These are phyloP conservation scores for Yamadazyma phyllophila DNA, from an alignment of 805 yeast genomes.

Conservation along the genomic window DNA sequence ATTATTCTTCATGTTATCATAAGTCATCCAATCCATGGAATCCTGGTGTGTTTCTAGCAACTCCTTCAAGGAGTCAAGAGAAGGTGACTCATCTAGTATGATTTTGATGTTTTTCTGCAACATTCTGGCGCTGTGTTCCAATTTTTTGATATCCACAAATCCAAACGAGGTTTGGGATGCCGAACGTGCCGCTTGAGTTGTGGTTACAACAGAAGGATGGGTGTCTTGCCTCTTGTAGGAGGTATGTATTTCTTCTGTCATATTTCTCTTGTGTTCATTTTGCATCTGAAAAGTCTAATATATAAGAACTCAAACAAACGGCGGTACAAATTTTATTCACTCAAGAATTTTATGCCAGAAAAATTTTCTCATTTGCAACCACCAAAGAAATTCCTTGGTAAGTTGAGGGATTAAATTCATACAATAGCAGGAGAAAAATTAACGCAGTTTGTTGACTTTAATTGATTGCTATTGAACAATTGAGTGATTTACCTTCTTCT, in stretches of 20 bases:
- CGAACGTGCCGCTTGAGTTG: background rate
- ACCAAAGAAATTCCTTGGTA: background rate
- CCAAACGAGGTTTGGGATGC: slow-evolving; percentile 18
- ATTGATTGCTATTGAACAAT: background rate
- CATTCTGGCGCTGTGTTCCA: slow-evolving; percentile 38
- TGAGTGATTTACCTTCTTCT: background rate
- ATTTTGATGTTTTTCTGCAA: slow-evolving; percentile 51
- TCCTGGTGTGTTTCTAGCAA: slow-evolving; percentile 28
- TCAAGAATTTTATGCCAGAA: background rate
- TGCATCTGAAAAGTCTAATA: background rate
- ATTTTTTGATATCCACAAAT: slow-evolving; percentile 36
- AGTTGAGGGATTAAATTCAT: background rate
- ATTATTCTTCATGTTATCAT: slow-evolving; percentile 50
- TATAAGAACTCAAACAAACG: no score
- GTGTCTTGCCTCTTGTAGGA: background rate
- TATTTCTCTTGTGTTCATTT: slow-evolving; percentile 10
- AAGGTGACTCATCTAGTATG: slow-evolving; percentile 58
- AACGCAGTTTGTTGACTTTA: background rate
- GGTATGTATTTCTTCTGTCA: slow-evolving; percentile 5
- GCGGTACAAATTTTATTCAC: no score
- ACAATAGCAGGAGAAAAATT: background rate
- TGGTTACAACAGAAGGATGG: background rate
- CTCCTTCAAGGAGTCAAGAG: slow-evolving; percentile 38
- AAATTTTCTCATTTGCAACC: slow-evolving; percentile 1
- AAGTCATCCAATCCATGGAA: slow-evolving; percentile 40